phyloP scores from a whole-genome alignment of 495 filamentous ascomycete species.

The Aspergillus panamensis region DNA sequence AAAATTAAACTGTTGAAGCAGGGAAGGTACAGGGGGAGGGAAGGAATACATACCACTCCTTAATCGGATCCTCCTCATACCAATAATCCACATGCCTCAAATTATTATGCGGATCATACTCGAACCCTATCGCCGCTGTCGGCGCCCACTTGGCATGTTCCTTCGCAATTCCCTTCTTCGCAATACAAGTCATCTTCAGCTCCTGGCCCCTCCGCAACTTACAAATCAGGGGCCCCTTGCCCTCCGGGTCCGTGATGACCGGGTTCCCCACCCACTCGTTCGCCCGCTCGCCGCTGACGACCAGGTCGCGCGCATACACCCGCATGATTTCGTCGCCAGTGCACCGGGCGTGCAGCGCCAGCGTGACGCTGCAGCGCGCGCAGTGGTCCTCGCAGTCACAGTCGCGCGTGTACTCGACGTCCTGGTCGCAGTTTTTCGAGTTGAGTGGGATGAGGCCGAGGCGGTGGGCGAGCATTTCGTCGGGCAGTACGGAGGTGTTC shows the following conservation, averaged over 20 bases:
- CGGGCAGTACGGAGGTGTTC: conserved; percentile 91
- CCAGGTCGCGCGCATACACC: conserved; percentile 83
- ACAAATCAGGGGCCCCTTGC: conserved; percentile 75
- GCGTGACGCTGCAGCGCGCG: conserved; percentile 79
- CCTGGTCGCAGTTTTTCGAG: conserved; percentile 74
- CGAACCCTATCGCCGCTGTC: conserved; percentile 86
- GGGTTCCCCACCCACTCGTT: conserved; percentile 80
- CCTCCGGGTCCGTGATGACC: conserved; percentile 76
- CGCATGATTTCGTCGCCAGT: conserved; percentile 78
- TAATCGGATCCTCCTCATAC: conserved; percentile 80
- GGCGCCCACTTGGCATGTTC: conserved; percentile 98
- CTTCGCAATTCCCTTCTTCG: conserved; percentile 98
- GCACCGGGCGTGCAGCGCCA: conserved; percentile 80
- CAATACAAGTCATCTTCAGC: conserved; percentile 82
- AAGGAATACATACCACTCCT: conserved; percentile 75
- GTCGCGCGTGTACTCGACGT: conserved; percentile 85
- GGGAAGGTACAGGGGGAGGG: neutral
- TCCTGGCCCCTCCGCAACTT: conserved; percentile 88
- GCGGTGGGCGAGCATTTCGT: conserved; percentile 93
- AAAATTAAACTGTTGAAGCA: neutral
- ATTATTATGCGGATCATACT: conserved; percentile 97
- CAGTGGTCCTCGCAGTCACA: conserved; percentile 95
- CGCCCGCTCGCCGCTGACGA: conserved; percentile 55
- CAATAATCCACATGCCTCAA: conserved; percentile 84
- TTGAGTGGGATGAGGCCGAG: conserved; percentile 88